A percentile compares a stretch with the other conserved stretches of the same genome.
phyloP scores from a whole-genome alignment of 306 rosid species.

The Inga laurina region DNA sequence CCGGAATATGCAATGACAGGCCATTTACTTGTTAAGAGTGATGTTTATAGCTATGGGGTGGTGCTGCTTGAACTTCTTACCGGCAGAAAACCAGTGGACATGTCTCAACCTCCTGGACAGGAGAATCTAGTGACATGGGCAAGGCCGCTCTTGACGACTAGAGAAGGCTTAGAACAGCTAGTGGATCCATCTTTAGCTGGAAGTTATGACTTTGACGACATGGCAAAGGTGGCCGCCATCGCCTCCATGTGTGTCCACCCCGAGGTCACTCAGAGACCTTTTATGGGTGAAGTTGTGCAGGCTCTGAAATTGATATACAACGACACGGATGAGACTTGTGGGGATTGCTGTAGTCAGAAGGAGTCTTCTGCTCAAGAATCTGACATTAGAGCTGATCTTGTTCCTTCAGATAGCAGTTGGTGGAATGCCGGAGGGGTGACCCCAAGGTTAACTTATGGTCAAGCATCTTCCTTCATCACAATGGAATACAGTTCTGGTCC shows the following conservation, averaged over 20 bases:
- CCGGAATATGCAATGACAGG: conserved; percentile 99
- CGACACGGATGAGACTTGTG: conserved; percentile 65
- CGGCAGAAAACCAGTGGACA: conserved; percentile 93
- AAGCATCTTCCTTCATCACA: conserved; percentile 68
- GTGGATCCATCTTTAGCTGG: conserved; percentile 89
- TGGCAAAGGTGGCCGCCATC: conserved; percentile 93
- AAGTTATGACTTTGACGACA: conserved; percentile 75
- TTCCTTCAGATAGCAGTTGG: conserved; percentile 80
- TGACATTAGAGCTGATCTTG: conserved; percentile 64
- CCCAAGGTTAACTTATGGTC: conserved; percentile 59
- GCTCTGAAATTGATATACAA: conserved; percentile 90
- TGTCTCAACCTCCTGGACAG: conserved; percentile 81
- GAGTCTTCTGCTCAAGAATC: conserved; percentile 79
- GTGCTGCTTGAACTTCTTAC: conserved; percentile 93
- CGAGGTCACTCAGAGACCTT: conserved; percentile 86
- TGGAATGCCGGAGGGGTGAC: conserved; percentile 70
- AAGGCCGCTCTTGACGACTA: conserved; percentile 68
- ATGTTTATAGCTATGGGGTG: conserved; percentile 97
- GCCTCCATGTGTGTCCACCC: conserved; percentile 93
- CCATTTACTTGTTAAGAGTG: conserved; percentile 93
- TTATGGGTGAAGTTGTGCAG: conserved; percentile 99
- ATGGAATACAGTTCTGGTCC: conserved; percentile 93
- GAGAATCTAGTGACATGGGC: conserved; percentile 95
- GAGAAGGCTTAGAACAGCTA: conserved; percentile 81
- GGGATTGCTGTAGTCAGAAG: conserved; percentile 63